Base-by-base conservation (phyloP, 2,329 filamentous ascomycete species). In the Capronia americana region DNA sequence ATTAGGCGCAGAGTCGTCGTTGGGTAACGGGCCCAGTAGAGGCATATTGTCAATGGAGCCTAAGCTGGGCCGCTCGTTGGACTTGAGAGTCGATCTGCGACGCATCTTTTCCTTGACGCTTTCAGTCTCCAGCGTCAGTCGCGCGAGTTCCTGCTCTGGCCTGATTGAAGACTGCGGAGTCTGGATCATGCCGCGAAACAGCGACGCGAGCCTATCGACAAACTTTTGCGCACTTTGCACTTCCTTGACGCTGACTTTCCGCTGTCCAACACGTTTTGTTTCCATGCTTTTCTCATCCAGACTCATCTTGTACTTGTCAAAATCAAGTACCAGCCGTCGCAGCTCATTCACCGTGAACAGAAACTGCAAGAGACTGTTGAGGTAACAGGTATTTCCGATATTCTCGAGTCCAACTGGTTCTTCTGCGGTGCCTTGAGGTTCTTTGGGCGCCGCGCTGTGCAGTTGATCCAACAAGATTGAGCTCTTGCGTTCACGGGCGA, bases 321-420 rank as follows among this genome's bases (percentile, higher is more conserved):
- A 92, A 57, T 92, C 83, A 65, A 96, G 82, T 2, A 97, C 88
- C 70, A 97, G 86, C 4, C 95, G 86, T 57, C 94, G 87, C 32
- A 98, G 83, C 1, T 92, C 88, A 68, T 88, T 90, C 63, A 98
- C 87, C 0, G 93, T 96, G 76, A 96, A 97, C 71, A 97, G 90
- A 75, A 96, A 98, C 74, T 99, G 95, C 10, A 99, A 83, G 57
- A 99, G 86, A 79, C 94, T 98, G 81, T 99, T 99, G 62, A 99
- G 84, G 74, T 99, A 99, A 77, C 95, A 99, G 0, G 96, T 99
- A 74, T 99, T 99, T 66, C 95, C 93, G 64, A 98, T 96, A 73
- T 98, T 99, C 69, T 89, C 86, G 5, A 98, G 84, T 0, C 95
- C 95, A 24, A 96, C 91, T 0, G 95, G 95, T 77, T 92, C 88